Base-by-base conservation (phyloP, 2,329 filamentous ascomycete genomes). In the Venturia pyrina region DNA sequence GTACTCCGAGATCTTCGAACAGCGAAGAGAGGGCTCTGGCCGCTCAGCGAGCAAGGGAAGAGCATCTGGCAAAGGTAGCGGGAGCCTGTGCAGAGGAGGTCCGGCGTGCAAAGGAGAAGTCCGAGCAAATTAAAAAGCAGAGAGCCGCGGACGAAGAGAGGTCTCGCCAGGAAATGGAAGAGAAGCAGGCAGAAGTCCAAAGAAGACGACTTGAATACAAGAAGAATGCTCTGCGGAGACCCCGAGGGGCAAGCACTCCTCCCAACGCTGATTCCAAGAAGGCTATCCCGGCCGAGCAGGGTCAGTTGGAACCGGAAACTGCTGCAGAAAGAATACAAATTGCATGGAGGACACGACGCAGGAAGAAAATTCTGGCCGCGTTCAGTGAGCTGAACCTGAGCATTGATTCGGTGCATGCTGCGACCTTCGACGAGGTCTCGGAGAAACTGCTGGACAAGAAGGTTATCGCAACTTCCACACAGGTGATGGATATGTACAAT, bases 31-130 rank as follows among this genome's bases (percentile, higher is more conserved):
- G 88, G 63, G 89, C 90, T 3, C 78, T 92, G 67, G 90, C 90
- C 6, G 90, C 90, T 5, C 87, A 91, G 68, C 84, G 91, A 69
- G 88, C 90, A 0, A 84, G 91, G 66, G 89, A 93, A 78, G 89
- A 89, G 70, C 91, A 93, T 70, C 78, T 95, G 21, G 90, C 89
- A 10, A 90, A 93, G 74, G 92, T 93, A 56, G 89, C 90, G 4
- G 89, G 90, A 62, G 83, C 86, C 67, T 93, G 90, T 73, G 90
- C 90, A 24, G 90, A 92, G 75, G 90, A 95, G 74, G 90, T 95
- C 19, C 87, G 89, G 73, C 84, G 89, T 69, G 90, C 90, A 64
- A 93, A 93, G 79, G 88, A 89, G 63, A 83, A 93, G n/a, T 90
- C 90, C 17, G 89, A 91, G 74, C 87, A 84, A 66, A 91, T 90